Evolutionary conservation across 2,329 filamentous ascomycete species (phyloP), one percentile per base, ranked within the genome.

Genomic region (Apiospora rasikravindrae): DNA sequence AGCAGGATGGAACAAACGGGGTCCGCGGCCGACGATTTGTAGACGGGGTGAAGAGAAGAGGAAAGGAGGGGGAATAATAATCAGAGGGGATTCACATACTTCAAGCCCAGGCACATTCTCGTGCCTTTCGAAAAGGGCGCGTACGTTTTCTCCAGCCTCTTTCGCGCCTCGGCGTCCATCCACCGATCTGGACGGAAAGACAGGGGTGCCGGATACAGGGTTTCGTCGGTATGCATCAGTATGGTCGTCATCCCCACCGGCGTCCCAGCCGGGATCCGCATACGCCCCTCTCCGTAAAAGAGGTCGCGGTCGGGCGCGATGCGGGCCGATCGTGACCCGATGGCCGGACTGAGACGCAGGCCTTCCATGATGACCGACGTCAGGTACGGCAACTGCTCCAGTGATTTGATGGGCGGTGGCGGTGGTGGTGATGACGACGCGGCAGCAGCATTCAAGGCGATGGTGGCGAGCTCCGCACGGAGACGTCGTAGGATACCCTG

Each of bases 241-340:
- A 80, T 78, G 13, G 78, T 78, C 2, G 77, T 80, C 80, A 82
- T 82, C n/a, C 78, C 77, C 7, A 81, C 78, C 1, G 78, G 78
- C 2, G 80, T 82, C 19, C 70, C 70, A 33, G 26, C 19, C 10
- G 71, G 71, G 47, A 73, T 64, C n/a, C 49, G n/a, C 16, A 24
- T 14, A 2, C 22, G 22, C 11, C 29, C 66, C 4, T 22, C 29
- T n/a, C n/a, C 49, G 71, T 72, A 72, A 19, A 51, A n/a, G 7
- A 72, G 67, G 44, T 72, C 67, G 24, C 69, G 67, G 5, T 70
- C 67, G 6, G 67, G 67, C 22, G 71, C 71, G 40, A 72, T 51
- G 45, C 71, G 71, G 11, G 71, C 53, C 4, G 42, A 19, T 8
- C 71, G 71, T 13, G 37, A 57, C 57, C 67, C 69, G 29, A 72